These are phyloP conservation scores for Quercus lobata DNA, from an alignment of 331 rosid species.

Conservation along the genomic window DNA sequence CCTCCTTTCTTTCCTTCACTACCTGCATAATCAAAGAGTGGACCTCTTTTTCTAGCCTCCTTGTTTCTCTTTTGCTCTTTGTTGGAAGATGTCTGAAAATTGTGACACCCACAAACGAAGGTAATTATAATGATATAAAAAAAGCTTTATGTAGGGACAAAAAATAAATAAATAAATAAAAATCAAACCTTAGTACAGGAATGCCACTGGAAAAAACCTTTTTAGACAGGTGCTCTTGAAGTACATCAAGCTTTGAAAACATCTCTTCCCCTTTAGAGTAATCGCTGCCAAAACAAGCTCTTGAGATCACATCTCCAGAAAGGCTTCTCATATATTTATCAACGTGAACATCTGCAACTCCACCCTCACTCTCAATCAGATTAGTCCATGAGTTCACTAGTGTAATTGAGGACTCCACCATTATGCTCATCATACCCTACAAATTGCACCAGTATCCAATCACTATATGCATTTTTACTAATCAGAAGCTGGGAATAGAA, in stretches of 20 bases:
- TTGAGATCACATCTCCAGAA: slow-evolving; percentile 31
- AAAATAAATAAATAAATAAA: no score
- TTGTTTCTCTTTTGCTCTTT: neutral
- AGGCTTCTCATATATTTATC: slow-evolving; percentile 10
- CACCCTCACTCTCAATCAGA: slow-evolving; percentile 1
- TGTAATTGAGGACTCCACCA: slow-evolving; percentile 2
- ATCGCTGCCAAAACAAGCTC: neutral
- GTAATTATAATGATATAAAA: no score
- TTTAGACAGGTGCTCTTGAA: slow-evolving; percentile 11
- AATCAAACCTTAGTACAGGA: slow-evolving; percentile 17
- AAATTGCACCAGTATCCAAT: neutral
- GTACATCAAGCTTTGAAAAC: slow-evolving; percentile 8
- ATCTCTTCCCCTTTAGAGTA: neutral
- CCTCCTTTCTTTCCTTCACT: slow-evolving; percentile 1
- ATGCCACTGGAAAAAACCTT: neutral
- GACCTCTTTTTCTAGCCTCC: slow-evolving; percentile 1
- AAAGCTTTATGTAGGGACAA: neutral
- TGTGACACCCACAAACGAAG: neutral
- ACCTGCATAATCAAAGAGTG: neutral
- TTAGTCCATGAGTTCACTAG: slow-evolving; percentile 16
- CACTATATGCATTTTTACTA: slow-evolving; percentile 2
- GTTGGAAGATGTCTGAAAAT: neutral
- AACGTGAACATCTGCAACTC: slow-evolving; percentile 11
- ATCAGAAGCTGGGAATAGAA: no score
- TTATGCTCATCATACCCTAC: slow-evolving; percentile 21